Base-by-base conservation (phyloP, 2,329 filamentous ascomycete genomes). In the Geosmithia putterillii region DNA sequence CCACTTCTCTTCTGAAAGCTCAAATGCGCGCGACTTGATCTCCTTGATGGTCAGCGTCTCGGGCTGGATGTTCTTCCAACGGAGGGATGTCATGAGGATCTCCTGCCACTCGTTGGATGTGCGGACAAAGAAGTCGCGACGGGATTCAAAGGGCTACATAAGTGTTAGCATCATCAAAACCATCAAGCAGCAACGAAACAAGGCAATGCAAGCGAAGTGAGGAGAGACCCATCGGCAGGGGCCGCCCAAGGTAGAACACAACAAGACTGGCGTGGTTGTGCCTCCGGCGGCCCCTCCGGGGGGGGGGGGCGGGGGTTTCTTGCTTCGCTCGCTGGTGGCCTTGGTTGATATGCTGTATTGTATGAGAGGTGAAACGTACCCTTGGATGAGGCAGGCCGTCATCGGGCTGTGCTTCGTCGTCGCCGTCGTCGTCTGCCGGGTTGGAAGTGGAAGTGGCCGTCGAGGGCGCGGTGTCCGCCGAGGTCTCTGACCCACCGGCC, bases 1-100 rank as follows among this genome's bases (percentile, higher is more conserved):
- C 92, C 92, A 98, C 61, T 94, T 95, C 65, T 89, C 85, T 63
- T 98, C 92, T 36, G 89, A 89, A 50, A 87, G 73, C 57, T 87
- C 83, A 59, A 95, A 98, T 1, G 88, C 92, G 58, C 79, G 81
- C 54, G 89, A 83, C 61, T 94, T 88, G 54, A 96, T 80, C 67
- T 96, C 92, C 69, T 98, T 98, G 56, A 94, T 69, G 0, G 78
- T 71, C 50, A 86, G 73, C 36, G 78, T 73, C 59, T 85, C 83
- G 3, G 76, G 74, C 50, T 79, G 74, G 38, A 78, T 67, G 28
- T 76, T 76, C 60, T 80, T 81, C 66, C 77, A 80, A 47, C 80
- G 76, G 46, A 92, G 65, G 50, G 75, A 81, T 2, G 83, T 82
- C 65, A 95, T 79, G 34, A 95, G 70, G 14, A 89, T 67, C 49